phyloP scores from a whole-genome alignment of 1,284 basidiomycete genomes.

The Rhodofomes roseus region DNA sequence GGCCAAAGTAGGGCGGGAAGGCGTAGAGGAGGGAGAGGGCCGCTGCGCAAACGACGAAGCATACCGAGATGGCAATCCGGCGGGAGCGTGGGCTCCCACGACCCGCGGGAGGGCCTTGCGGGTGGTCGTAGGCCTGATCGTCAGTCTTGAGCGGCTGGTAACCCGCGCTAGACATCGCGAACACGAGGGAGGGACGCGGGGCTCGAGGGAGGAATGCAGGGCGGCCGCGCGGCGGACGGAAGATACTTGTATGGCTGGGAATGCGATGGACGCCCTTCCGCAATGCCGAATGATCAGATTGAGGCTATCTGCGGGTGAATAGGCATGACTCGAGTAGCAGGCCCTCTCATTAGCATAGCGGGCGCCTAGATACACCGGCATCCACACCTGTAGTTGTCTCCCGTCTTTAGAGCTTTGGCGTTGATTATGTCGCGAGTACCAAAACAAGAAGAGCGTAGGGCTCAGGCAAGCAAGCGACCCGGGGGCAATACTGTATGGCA shows the following conservation, averaged over 20 bases:
- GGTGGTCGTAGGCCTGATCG: background rate
- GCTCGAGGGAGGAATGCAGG: background rate
- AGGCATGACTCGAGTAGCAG: background rate
- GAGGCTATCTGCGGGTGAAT: background rate
- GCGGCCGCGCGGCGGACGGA: background rate
- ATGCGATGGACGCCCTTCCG: background rate
- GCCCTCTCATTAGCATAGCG: background rate
- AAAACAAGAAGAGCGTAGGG: no score
- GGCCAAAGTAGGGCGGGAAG: constrained; percentile 13
- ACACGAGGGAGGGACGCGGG: background rate
- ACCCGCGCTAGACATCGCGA: constrained; percentile 1
- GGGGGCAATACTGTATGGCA: no score
- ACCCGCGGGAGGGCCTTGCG: background rate
- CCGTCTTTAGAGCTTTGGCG: no score
- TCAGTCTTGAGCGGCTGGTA: constrained; percentile 21
- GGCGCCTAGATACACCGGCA: background rate
- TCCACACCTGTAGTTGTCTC: no score
- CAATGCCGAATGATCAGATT: background rate
- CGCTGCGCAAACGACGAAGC: constrained; percentile 16
- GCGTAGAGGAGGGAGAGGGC: constrained; percentile 19
- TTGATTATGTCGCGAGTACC: no score
- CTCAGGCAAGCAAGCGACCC: no score
- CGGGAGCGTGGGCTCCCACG: constrained; percentile 6
- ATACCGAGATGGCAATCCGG: constrained; percentile 11
- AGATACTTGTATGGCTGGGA: background rate